Percentiles rank a stretch among this genome's conserved stretches.
Evolutionary conservation across 2,329 filamentous ascomycete species (phyloP).

Genomic region (Bipolaris victoriae): DNA sequence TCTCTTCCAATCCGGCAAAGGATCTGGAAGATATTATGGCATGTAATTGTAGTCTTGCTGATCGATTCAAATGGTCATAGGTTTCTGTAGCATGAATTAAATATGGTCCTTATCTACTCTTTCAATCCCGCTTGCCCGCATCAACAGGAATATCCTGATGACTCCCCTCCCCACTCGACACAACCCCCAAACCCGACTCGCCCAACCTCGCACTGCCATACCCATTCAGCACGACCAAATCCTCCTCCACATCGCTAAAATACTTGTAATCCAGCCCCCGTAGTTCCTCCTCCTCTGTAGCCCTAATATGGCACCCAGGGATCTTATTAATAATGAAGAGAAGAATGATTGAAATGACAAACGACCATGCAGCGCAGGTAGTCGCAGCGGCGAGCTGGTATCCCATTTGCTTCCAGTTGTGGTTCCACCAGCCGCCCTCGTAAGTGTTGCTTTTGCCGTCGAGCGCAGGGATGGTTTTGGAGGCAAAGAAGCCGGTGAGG

Average conservation of each 20-base stretch:
- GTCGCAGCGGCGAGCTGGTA: conserved; percentile 64
- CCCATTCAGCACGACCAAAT: conserved; percentile 32
- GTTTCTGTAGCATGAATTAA: no score
- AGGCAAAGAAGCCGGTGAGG: conserved; percentile 64
- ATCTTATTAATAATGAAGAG: conserved; percentile 64
- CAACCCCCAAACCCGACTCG: conserved; percentile 9
- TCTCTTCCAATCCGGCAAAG: no score
- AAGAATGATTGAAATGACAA: conserved; percentile 59
- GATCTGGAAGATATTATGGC: no score
- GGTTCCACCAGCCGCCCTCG: conserved; percentile 59
- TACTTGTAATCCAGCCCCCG: conserved; percentile 61
- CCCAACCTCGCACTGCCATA: conserved; percentile 24
- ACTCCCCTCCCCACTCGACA: conserved; percentile 22
- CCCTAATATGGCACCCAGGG: conserved; percentile 62
- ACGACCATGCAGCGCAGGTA: conserved; percentile 62
- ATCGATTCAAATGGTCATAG: no score
- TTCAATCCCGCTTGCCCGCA: conserved; percentile 30
- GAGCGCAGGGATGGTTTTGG: conserved; percentile 56
- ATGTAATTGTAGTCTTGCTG: no score
- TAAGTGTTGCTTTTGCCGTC: conserved; percentile 58
- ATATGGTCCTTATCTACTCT: no score
- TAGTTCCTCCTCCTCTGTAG: conserved; percentile 62
- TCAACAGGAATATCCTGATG: conserved; percentile 29
- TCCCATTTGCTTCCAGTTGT: conserved; percentile 62
- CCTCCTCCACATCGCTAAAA: conserved; percentile 47